Conservation (phyloP, 2,329 filamentous ascomycete species). For the Ceratocystis variospora region DNA sequence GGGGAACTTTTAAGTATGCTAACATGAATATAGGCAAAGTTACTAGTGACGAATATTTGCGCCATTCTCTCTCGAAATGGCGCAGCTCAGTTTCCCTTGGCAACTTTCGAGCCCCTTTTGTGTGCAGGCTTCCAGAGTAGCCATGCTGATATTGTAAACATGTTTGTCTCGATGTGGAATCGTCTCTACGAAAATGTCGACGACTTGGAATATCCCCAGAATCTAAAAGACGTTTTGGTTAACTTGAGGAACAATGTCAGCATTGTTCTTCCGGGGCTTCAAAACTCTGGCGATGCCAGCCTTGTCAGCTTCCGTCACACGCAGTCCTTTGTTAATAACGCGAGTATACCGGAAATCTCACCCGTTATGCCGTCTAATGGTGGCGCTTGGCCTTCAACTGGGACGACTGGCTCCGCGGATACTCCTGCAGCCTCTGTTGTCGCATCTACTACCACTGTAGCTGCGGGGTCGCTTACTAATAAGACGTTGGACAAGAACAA, state of each 20-base stretch:
- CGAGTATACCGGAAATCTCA: slow-evolving; percentile 4
- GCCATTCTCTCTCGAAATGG: slow-evolving; percentile 27
- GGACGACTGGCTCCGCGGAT: background rate
- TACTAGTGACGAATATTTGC: slow-evolving; percentile 39
- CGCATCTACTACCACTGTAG: background rate
- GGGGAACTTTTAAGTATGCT: background rate
- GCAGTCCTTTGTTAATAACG: slow-evolving; percentile 20
- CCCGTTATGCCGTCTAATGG: slow-evolving; percentile 16
- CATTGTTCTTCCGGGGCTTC: slow-evolving; percentile 31
- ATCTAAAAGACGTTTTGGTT: slow-evolving; percentile 48
- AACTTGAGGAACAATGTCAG: slow-evolving; percentile 43
- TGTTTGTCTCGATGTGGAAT: slow-evolving; percentile 50
- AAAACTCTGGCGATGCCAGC: slow-evolving; percentile 23
- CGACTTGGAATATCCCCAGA: slow-evolving; percentile 48
- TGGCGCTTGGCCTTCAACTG: background rate
- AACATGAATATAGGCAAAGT: slow-evolving; percentile 29
- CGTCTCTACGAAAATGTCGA: slow-evolving; percentile 47
- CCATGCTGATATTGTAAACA: slow-evolving; percentile 41
- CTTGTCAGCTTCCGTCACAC: slow-evolving; percentile 21
- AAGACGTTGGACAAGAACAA: background rate
- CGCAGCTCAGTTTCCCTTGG: slow-evolving; percentile 34
- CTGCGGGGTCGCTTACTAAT: slow-evolving; percentile 3
- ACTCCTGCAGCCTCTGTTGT: background rate
- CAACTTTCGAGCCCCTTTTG: slow-evolving; percentile 40
- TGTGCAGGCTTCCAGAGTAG: slow-evolving; percentile 45